A percentile compares a stretch with the other conserved stretches of the same genome.
These are phyloP conservation scores for Castanea sativa DNA, from an alignment of 306 rosid genomes.

Conservation along the genomic window DNA sequence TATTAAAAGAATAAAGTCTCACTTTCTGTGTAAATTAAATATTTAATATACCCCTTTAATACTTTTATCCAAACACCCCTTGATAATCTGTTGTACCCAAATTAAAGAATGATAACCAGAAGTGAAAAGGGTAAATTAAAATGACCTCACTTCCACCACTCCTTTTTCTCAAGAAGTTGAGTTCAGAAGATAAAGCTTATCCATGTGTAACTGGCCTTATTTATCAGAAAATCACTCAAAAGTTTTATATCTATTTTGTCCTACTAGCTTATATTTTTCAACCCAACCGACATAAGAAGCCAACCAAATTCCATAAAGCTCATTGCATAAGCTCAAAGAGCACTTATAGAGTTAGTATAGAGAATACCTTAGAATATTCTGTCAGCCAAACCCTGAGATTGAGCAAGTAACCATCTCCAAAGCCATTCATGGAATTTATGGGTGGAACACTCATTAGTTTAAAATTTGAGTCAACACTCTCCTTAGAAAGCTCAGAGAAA, in stretches of 20 bases:
- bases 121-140: not conserved
- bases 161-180: not conserved
- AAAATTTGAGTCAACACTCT: constrained; percentile 63
- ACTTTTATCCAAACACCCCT: not conserved
- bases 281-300: constrained; percentile 24
- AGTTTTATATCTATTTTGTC: not conserved
- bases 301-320: constrained; percentile 6
- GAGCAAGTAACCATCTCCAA: constrained; percentile 37
- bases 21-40: not conserved
- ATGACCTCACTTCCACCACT: not conserved
- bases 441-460: constrained; percentile 38
- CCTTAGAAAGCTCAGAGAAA: constrained; percentile 60
- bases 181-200: not conserved
- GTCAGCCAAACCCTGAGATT: constrained; percentile 68
- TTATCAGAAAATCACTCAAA: not conserved
- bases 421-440: constrained; percentile 31
- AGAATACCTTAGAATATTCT: constrained; percentile 59
- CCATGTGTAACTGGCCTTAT: not conserved
- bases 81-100: not conserved
- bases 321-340: constrained; percentile 16
- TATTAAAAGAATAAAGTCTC: not conserved
- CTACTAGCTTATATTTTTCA: not conserved
- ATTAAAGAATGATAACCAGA: not conserved
- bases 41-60: not conserved
- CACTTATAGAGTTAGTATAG: not conserved